phyloP scores from a whole-genome alignment of 805 yeast genomes.

The Candida parachauliodes region DNA sequence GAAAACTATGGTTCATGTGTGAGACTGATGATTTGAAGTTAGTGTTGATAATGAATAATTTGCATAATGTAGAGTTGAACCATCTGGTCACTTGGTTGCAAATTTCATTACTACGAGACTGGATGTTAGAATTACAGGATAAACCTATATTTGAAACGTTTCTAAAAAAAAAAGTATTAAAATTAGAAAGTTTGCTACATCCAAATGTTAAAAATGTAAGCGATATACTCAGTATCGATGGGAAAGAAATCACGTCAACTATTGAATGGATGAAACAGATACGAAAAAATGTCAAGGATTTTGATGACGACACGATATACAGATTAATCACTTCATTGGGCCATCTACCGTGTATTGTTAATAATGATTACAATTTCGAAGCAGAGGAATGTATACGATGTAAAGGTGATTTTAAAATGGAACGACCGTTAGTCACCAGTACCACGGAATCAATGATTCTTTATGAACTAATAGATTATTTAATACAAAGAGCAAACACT shows the following conservation, averaged over 20 bases:
- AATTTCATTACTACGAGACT: conserved; percentile 22
- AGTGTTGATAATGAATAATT: conserved; percentile 26
- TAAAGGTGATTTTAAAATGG: conserved; percentile 23
- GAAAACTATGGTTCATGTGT: conserved; percentile 29
- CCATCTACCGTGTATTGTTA: conserved; percentile 39
- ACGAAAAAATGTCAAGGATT: conserved; percentile 9
- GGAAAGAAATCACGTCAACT: conserved; percentile 12
- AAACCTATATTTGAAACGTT: not conserved
- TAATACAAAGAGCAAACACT: conserved; percentile 8
- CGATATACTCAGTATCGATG: conserved; percentile 12
- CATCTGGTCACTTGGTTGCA: conserved; percentile 22
- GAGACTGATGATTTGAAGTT: conserved; percentile 23
- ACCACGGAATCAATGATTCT: conserved; percentile 18
- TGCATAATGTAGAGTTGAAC: conserved; percentile 25
- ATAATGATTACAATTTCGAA: conserved; percentile 30
- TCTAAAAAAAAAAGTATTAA: too few species aligned
- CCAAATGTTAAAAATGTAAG: not conserved
- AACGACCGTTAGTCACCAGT: conserved; percentile 21
- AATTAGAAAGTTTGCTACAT: not conserved
- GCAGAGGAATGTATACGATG: conserved; percentile 36
- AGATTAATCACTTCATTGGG: conserved; percentile 39
- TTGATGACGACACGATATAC: conserved; percentile 14
- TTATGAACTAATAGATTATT: conserved; percentile 23
- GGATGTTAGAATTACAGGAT: conserved; percentile 18
- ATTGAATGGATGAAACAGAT: conserved; percentile 22